Evolutionary conservation across 805 yeast species (phyloP).

Genomic region (Candida pseudofarinosa): DNA sequence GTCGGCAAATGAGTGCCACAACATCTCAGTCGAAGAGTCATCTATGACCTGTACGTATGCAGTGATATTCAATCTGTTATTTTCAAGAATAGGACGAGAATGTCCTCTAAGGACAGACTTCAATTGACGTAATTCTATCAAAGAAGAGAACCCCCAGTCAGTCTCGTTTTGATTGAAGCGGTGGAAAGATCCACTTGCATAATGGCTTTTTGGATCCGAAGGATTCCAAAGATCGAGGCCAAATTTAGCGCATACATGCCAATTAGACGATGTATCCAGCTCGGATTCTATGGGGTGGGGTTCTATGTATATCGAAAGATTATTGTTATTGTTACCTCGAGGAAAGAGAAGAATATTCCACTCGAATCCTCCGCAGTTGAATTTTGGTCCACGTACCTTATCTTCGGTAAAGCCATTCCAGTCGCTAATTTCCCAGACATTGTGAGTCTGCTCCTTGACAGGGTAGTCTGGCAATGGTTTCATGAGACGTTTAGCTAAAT

Average conservation of each 20-base stretch:
- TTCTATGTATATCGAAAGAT: constrained; percentile 73
- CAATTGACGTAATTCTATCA: constrained; percentile 55
- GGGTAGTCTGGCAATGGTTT: constrained; percentile 40
- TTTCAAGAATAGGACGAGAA: constrained; percentile 36
- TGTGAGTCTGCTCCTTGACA: constrained; percentile 25
- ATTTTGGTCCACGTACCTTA: constrained; percentile 44
- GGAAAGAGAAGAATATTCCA: constrained; percentile 79
- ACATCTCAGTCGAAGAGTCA: constrained; percentile 85
- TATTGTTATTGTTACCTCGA: constrained; percentile 55
- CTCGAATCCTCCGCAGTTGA: constrained; percentile 56
- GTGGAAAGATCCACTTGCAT: constrained; percentile 65
- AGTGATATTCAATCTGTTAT: constrained; percentile 63
- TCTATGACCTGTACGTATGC: constrained; percentile 72
- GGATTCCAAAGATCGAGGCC: constrained; percentile 84
- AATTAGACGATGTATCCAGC: constrained; percentile 40
- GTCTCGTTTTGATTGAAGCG: constrained; percentile 71
- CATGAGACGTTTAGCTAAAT: constrained; percentile 27
- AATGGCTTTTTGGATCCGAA: constrained; percentile 54
- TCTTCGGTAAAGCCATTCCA: constrained; percentile 43
- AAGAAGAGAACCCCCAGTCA: constrained; percentile 95
- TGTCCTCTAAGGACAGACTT: constrained; percentile 5
- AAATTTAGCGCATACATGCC: constrained; percentile 93
- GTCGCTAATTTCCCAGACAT: constrained; percentile 49
- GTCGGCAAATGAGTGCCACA: constrained; percentile 85
- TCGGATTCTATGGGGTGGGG: constrained; percentile 50